Percentiles rank a stretch among this genome's conserved stretches.
phyloP scores from a whole-genome alignment of 1,284 basidiomycete genomes.

The Uromyces viciae-fabae region DNA sequence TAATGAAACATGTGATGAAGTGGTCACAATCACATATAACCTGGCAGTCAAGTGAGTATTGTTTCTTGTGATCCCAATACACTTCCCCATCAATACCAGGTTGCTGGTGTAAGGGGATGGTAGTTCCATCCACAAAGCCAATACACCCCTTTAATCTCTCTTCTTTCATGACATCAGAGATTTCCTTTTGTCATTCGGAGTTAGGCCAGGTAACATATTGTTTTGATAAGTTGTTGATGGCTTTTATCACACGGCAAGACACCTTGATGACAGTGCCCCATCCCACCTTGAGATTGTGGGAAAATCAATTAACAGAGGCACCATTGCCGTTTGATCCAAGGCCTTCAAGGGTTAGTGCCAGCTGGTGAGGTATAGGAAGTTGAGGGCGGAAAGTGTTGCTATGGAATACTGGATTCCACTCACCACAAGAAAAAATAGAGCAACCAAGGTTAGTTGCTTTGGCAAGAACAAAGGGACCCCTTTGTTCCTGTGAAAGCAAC shows the following conservation, averaged over 20 bases:
- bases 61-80: background rate
- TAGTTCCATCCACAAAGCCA: conserved; percentile 6
- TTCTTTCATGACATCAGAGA: background rate
- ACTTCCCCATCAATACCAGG: conserved; percentile 8
- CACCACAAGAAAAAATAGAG: too few species aligned
- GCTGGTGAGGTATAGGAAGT: too few species aligned
- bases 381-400: too few species aligned
- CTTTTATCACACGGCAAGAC: background rate
- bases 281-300: background rate
- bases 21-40: conserved; percentile 14
- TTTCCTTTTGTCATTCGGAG: too few species aligned
- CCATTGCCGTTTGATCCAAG: conserved; percentile 12
- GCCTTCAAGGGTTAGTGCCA: too few species aligned
- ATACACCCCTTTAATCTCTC: background rate
- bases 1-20: background rate
- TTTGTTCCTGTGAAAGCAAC: too few species aligned
- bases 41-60: conserved; percentile 1
- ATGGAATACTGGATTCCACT: too few species aligned
- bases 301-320: conserved; percentile 11
- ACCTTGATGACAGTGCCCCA: background rate
- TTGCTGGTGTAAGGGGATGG: background rate
- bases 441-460: too few species aligned
- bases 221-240: background rate
- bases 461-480: too few species aligned
- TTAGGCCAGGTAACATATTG: too few species aligned